Percentiles rank a stretch among this genome's conserved stretches.
phyloP scores from a whole-genome alignment of 306 rosid genomes.

The Psophocarpus tetragonolobus region DNA sequence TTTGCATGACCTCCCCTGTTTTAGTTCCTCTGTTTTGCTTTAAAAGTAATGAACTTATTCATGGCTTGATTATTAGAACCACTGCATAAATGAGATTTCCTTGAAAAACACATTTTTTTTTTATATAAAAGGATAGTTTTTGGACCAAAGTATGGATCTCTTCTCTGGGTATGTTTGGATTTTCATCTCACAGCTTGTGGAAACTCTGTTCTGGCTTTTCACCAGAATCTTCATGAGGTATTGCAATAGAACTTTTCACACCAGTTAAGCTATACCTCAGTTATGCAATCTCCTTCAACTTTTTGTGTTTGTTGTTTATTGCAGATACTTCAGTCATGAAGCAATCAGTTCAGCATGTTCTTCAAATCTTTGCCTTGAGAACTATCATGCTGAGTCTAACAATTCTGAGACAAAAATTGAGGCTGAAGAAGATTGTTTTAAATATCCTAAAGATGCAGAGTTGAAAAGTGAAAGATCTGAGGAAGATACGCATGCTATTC shows the following conservation, averaged over 20 bases:
- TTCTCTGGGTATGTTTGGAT: conserved; percentile 43
- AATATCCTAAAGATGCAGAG: background rate
- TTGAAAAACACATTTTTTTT: conserved; percentile 18
- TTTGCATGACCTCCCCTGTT: conserved; percentile 34
- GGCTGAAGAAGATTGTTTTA: background rate
- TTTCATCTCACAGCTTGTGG: conserved; percentile 47
- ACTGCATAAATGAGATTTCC: background rate
- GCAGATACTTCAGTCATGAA: conserved; percentile 33
- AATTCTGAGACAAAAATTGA: conserved; percentile 13
- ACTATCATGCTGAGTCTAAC: conserved; percentile 13
- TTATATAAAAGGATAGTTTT: conserved; percentile 20
- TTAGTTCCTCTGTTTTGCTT: conserved; percentile 41
- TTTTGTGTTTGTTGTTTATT: background rate
- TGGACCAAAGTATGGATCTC: conserved; percentile 33
- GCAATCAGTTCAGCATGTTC: conserved; percentile 7
- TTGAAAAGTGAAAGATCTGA: conserved; percentile 7
- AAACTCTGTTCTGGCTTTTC: conserved; percentile 44
- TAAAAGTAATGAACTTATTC: conserved; percentile 35
- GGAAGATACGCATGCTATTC: background rate
- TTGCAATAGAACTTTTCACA: conserved; percentile 10
- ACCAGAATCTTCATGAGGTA: conserved; percentile 54
- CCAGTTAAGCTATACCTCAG: background rate
- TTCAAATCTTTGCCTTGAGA: conserved; percentile 2
- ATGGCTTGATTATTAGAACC: conserved; percentile 31
- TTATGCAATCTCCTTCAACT: background rate